Base-by-base conservation (phyloP, 768 basidiomycete species). In the Lactifluus volemus region DNA sequence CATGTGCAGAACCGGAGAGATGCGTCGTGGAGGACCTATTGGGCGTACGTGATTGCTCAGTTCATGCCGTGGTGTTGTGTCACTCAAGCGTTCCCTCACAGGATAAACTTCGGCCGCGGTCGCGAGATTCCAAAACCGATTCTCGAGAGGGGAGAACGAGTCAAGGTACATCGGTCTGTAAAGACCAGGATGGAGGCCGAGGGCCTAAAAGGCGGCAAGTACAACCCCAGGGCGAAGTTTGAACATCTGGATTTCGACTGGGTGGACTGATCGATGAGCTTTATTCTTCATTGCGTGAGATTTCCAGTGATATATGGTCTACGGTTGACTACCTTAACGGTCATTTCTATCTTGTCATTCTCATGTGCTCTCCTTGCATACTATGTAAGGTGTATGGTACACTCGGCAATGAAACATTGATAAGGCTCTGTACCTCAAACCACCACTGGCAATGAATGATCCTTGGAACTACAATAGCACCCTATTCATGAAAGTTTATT, bases 191-290 rank as follows among this genome's bases (percentile, higher is more conserved):
- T 53, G 58, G 42, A 59, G 15, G 56, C 67, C 17, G 44, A 59
- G 32, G 61, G 53, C 8, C 54, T 74, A 62, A 55, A 70, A 44
- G 67, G 61, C 12, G 64, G 70, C 10, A 65, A 65, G 32, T 76
- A 76, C 61, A 61, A 25, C 8, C 74, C 74, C 17, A 69, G 61
- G 49, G 71, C 71, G 42, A 65, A 67, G 56, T 70, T 68, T 57
- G 30, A 49, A 1, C 45, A 59, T 12, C n/a, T 53, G 17, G 58
- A 67, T 3, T 61, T 49, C n/a, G 62, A 56, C 14, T 70, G 63
- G 67, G 67, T 68, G 12, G 70, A 70, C 45, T 68, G 64, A 69
- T 39, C 9, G 5, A 29, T 21, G 14, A 1, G 25, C 25, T 25
- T 25, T 17, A 8, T 39, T 39, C 38, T 12, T 39, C 11, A 39